Conservation (phyloP, 2,329 filamentous ascomycete genomes). For the Whalleya microplaca region DNA sequence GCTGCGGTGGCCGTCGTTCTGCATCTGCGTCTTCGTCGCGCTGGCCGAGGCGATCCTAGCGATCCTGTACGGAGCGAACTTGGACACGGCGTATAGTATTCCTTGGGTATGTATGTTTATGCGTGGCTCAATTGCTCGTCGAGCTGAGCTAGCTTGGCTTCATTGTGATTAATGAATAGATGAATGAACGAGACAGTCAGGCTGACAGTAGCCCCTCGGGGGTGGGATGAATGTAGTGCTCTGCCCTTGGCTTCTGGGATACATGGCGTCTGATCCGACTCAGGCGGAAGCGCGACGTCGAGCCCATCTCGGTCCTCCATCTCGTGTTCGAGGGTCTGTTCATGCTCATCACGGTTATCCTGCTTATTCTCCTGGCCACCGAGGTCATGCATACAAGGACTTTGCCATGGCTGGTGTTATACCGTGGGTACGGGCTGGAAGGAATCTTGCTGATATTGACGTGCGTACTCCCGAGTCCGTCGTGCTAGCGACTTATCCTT, state of each 20-base stretch:
- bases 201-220: conserved; percentile 3
- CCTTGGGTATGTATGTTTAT: background rate
- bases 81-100: background rate
- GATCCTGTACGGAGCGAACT: background rate
- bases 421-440: background rate
- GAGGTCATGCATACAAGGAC: background rate
- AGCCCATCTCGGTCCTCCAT: conserved; percentile 17
- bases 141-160: too few species aligned
- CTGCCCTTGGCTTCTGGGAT: conserved; percentile 17
- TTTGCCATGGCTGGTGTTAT: background rate
- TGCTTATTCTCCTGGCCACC: background rate
- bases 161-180: too few species aligned
- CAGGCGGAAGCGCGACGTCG: conserved; percentile 8
- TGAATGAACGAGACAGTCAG: background rate
- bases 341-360: background rate
- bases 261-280: conserved; percentile 16
- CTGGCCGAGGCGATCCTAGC: background rate
- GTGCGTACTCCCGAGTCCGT: background rate
- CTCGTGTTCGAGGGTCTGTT: conserved; percentile 4
- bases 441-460: background rate
- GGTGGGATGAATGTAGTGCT: conserved; percentile 9
- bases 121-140: background rate
- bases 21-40: background rate
- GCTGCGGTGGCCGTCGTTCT: conserved; percentile 2
- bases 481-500: background rate